Evolutionary conservation across 805 yeast species (phyloP).

Genomic region (Candida caryicola): DNA sequence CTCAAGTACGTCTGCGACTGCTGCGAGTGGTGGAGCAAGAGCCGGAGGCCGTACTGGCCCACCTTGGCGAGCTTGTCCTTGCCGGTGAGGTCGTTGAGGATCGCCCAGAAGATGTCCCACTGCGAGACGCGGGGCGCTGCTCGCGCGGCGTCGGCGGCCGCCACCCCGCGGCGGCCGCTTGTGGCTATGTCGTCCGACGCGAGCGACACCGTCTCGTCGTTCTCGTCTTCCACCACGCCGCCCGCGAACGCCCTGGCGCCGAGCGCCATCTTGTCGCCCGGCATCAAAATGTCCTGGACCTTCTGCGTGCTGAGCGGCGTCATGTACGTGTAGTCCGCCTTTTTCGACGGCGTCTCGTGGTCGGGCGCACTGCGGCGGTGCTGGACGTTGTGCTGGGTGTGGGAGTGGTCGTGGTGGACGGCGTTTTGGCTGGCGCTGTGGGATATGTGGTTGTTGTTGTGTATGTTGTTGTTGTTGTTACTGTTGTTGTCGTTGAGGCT

Average conservation of each 20-base stretch:
- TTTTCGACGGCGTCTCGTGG: slow-evolving; percentile 4
- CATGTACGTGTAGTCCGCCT: slow-evolving; percentile 3
- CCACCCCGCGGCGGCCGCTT: neutral
- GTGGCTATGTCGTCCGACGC: slow-evolving; percentile 1
- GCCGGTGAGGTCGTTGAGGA: slow-evolving; percentile 58
- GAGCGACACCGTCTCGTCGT: slow-evolving; percentile 4
- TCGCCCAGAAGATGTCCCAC: slow-evolving; percentile 49
- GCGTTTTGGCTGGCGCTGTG: neutral
- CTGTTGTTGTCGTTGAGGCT: too few species aligned
- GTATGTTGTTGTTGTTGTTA: neutral
- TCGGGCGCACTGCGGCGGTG: too few species aligned
- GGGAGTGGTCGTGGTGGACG: slow-evolving; percentile 2
- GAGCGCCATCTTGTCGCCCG: neutral
- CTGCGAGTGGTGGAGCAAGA: slow-evolving; percentile 48
- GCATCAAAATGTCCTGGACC: slow-evolving; percentile 3
- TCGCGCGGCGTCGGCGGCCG: too few species aligned
- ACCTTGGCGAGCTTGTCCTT: slow-evolving; percentile 71
- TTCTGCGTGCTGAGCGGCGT: slow-evolving; percentile 7
- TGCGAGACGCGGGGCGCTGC: slow-evolving; percentile 12
- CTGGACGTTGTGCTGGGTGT: neutral
- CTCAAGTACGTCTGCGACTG: slow-evolving; percentile 33
- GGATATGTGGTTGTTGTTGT: neutral
- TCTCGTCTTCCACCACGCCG: slow-evolving; percentile 2
- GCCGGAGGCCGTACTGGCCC: slow-evolving; percentile 55
- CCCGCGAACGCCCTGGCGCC: too few species aligned